These are phyloP conservation scores for Pythium phragmitis DNA, from an alignment of 352 stramenopile genomes.

Conservation along the genomic window DNA sequence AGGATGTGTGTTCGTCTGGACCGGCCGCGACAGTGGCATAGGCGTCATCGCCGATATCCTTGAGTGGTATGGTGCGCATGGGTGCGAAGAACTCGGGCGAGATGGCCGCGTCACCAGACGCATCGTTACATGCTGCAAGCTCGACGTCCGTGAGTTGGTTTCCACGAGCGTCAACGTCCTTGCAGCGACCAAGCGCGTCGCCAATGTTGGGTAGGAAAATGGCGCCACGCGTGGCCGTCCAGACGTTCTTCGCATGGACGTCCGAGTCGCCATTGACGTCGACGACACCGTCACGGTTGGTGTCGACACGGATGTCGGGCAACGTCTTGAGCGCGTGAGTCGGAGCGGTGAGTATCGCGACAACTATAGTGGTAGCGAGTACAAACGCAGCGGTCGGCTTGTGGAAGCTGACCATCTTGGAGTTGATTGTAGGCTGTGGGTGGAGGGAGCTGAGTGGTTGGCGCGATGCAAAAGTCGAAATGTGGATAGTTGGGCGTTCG, in stretches of 20 bases:
- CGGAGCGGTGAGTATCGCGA: too few species aligned
- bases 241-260: background rate
- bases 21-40: slow-evolving; percentile 3
- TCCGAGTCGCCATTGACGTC: slow-evolving; percentile 11
- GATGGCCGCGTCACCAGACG: slow-evolving; percentile 7
- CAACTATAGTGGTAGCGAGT: too few species aligned
- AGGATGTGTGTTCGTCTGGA: slow-evolving; percentile 3
- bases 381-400: too few species aligned
- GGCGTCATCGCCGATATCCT: background rate
- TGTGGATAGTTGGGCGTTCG: too few species aligned
- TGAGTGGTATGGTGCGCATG: slow-evolving; percentile 1
- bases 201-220: slow-evolving; percentile 9
- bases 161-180: slow-evolving; percentile 11
- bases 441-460: too few species aligned
- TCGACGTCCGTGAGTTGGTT: slow-evolving; percentile 14
- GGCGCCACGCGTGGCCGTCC: too few species aligned
- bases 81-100: slow-evolving; percentile 16
- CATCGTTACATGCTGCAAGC: slow-evolving; percentile 9
- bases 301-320: slow-evolving; percentile 11
- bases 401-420: too few species aligned
- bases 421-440: too few species aligned
- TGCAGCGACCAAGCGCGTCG: slow-evolving; percentile 1
- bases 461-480: too few species aligned
- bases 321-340: background rate
- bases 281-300: slow-evolving; percentile 12